Evolutionary conservation across 805 yeast species (phyloP).

Genomic region (Nakazawaea populi): DNA sequence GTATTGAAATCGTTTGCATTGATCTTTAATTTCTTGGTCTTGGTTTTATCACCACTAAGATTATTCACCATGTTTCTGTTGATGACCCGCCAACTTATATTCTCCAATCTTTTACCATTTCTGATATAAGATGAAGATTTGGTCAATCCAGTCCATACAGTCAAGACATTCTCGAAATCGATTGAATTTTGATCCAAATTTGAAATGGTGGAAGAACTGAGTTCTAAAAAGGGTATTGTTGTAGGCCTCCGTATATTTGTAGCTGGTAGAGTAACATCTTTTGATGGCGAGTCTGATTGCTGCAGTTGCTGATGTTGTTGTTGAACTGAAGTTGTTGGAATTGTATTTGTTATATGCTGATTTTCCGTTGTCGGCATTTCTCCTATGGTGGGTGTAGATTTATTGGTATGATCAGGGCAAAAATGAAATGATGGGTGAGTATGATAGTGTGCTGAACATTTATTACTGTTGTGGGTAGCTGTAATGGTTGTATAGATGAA

Average conservation of each 20-base stretch:
- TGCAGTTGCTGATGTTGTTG: background rate
- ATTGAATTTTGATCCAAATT: constrained; percentile 1
- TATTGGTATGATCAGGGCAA: background rate
- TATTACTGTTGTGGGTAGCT: background rate
- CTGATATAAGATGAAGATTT: constrained; percentile 25
- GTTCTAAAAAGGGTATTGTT: constrained; percentile 25
- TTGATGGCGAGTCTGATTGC: background rate
- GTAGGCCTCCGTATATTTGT: constrained; percentile 5
- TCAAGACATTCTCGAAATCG: constrained; percentile 32
- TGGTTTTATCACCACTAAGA: background rate
- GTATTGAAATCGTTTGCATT: constrained; percentile 21
- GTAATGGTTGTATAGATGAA: too few relatives aligned
- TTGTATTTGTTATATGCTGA: background rate
- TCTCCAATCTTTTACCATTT: constrained; percentile 29
- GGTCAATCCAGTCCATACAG: constrained; percentile 34
- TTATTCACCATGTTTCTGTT: constrained; percentile 19
- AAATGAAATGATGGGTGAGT: background rate
- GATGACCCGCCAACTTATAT: constrained; percentile 29
- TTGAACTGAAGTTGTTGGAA: background rate
- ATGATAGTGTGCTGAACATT: background rate
- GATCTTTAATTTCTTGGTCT: background rate
- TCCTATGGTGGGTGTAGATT: background rate
- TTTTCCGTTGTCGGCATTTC: background rate
- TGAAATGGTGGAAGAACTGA: constrained; percentile 14
- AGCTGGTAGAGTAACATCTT: too few relatives aligned